These are phyloP conservation scores for Zasmidium cellare DNA, from an alignment of 2,329 filamentous ascomycete species.

Conservation along the genomic window DNA sequence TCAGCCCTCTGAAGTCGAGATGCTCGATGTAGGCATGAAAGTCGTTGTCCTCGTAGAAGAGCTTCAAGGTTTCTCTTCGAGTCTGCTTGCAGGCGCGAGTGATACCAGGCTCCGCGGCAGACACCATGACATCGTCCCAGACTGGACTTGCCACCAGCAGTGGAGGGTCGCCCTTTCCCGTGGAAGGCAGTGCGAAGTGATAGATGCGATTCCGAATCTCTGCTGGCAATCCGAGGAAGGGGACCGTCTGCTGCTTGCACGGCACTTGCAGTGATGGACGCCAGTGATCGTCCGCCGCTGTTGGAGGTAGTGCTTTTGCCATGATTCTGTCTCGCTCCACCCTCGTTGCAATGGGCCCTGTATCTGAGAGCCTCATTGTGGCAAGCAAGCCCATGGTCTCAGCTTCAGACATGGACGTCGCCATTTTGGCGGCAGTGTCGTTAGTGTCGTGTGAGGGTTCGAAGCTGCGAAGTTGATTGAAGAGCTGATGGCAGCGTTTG, in stretches of 20 bases:
- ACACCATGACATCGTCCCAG: constrained; percentile 4
- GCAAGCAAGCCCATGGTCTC: too few relatives aligned
- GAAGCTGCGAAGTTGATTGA: too few relatives aligned
- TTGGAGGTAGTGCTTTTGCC: neutral
- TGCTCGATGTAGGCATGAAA: constrained; percentile 12
- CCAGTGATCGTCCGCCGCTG: neutral
- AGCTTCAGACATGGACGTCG: too few relatives aligned
- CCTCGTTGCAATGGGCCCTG: too few relatives aligned
- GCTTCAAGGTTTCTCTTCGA: constrained; percentile 8
- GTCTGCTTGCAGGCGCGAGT: constrained; percentile 9
- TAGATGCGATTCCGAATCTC: constrained; percentile 22
- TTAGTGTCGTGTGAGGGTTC: too few relatives aligned
- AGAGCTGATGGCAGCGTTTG: too few relatives aligned
- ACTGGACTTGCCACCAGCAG: constrained; percentile 7
- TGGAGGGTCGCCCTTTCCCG: neutral
- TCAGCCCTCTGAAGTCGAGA: constrained; percentile 6
- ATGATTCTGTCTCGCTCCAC: neutral
- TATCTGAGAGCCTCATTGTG: too few relatives aligned
- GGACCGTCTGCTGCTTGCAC: constrained; percentile 5
- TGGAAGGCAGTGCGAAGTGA: constrained; percentile 1
- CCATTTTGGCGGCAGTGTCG: too few relatives aligned
- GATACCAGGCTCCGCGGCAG: constrained; percentile 11
- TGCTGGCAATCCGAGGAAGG: constrained; percentile 13
- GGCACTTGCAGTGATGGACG: neutral
- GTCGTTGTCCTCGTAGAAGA: constrained; percentile 12